Base-by-base conservation (phyloP, 192 early-diverging fungal species). In the Coemansia sp. region DNA sequence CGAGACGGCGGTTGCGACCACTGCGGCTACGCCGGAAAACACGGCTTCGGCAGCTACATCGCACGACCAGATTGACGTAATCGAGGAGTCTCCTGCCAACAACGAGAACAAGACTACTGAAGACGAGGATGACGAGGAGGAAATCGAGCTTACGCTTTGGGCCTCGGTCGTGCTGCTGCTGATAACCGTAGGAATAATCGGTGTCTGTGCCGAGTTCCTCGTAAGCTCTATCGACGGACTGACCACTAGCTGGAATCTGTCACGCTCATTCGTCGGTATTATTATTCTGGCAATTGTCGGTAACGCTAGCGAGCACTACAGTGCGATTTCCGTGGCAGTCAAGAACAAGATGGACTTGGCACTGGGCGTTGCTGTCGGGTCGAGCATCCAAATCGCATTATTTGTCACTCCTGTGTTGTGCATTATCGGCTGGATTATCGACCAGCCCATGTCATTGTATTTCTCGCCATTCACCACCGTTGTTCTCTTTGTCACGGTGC, bases 271-370 rank as follows among this genome's bases (percentile, higher is more conserved):
- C 76, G 89, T 98, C 35, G 94, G 94, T 45, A 86, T 98, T 39
- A 90, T 96, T 66, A 64, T 98, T 11, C 65, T 98, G 37, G 94
- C 94, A 3, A 91, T 96, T 39, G 94, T 96, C 21, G 94, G 94
- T 35, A 95, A 95, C 61, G 93, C 91, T 3, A 91, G 92, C 15
- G 89, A 92, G 80, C 92, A 96, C 69, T 86, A 93, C 25, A 93
- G 91, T 0, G 93, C 93, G 21, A 83, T 93, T 21, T 86, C 85
- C 1, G 87, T 86, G 11, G 90, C 94, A 2, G 85, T 91, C 55
- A 87, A 89, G 67, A 88, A 94, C 83, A 95, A 95, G 79, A 95
- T 94, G 94, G 92, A 97, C 66, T 69, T 98, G 43, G 89, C 92
- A 0, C 85, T 98, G 58, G 86, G 91, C 53, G 90, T 96, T 19